phyloP scores from a whole-genome alignment of 495 filamentous ascomycete genomes.

The Penicillium ucsense region DNA sequence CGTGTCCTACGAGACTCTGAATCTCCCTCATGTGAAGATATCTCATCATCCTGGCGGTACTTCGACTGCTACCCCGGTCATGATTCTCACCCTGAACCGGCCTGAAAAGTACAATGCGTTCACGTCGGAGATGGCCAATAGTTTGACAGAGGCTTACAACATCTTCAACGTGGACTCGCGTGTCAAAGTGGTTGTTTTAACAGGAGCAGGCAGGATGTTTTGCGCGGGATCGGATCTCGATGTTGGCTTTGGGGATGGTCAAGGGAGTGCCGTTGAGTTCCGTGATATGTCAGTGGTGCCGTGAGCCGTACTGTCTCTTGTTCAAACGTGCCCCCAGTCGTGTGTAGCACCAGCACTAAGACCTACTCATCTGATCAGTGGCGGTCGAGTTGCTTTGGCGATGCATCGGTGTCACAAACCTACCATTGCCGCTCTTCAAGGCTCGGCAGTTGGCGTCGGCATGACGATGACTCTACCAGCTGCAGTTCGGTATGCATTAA shows the following conservation, averaged over 20 bases:
- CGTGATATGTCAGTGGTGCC: conserved; percentile 11
- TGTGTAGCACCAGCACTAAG: no score
- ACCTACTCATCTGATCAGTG: conserved; percentile 11
- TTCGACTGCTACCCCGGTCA: conserved; percentile 36
- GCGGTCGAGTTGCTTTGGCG: conserved; percentile 45
- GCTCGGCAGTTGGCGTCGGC: conserved; percentile 51
- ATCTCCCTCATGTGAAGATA: conserved; percentile 37
- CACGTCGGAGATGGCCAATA: conserved; percentile 40
- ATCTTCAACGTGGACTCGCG: conserved; percentile 40
- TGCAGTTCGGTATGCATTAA: conserved; percentile 31
- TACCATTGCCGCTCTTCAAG: conserved; percentile 50
- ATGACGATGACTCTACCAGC: conserved; percentile 56
- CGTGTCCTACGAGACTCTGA: conserved; percentile 24
- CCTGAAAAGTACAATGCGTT: conserved; percentile 51
- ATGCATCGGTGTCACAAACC: conserved; percentile 53
- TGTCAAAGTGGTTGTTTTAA: conserved; percentile 46
- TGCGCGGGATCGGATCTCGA: conserved; percentile 52
- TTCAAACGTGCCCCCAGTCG: no score
- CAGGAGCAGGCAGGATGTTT: conserved; percentile 45
- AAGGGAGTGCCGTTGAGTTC: conserved; percentile 15
- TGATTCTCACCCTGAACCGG: conserved; percentile 44
- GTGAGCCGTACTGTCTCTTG: no score
- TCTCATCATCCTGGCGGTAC: conserved; percentile 38
- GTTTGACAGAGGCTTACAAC: conserved; percentile 40
- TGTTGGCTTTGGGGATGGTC: conserved; percentile 28